Evolutionary conservation across 2,329 filamentous ascomycete species (phyloP).

Genomic region (Parasarocladium wereldwijsianum): DNA sequence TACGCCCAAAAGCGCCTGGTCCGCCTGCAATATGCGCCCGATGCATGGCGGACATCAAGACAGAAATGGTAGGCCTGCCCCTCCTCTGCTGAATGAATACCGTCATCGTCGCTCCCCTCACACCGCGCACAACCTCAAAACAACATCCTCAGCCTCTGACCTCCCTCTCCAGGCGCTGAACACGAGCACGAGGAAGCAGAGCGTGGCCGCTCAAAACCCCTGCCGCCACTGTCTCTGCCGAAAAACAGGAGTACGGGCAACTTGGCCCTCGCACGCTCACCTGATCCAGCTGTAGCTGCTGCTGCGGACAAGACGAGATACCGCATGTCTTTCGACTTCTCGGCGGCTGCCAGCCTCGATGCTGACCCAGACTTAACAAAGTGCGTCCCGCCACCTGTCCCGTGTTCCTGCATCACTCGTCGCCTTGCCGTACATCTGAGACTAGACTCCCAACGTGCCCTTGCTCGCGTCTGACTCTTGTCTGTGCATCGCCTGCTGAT

Average conservation of each 20-base stretch:
- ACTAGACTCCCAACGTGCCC: slow-evolving; percentile 2
- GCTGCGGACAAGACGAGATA: slow-evolving; percentile 44
- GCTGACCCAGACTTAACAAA: slow-evolving; percentile 55
- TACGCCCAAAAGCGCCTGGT: slow-evolving; percentile 1
- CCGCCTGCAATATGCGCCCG: slow-evolving; percentile 26
- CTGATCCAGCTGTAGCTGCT: slow-evolving; percentile 22
- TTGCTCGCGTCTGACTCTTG: too few relatives aligned
- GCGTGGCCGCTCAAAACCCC: slow-evolving; percentile 29
- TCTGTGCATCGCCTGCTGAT: too few relatives aligned
- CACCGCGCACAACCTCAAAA: not conserved
- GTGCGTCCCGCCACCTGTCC: slow-evolving; percentile 27
- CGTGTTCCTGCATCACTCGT: slow-evolving; percentile 1
- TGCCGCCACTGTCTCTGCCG: slow-evolving; percentile 35
- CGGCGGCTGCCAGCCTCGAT: slow-evolving; percentile 40
- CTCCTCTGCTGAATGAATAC: not conserved
- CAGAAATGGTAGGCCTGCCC: slow-evolving; percentile 18
- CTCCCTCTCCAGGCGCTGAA: slow-evolving; percentile 14
- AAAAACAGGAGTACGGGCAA: slow-evolving; percentile 55
- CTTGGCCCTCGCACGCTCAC: slow-evolving; percentile 23
- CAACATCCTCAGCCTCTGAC: not conserved
- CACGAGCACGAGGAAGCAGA: slow-evolving; percentile 18
- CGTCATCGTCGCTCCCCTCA: slow-evolving; percentile 1
- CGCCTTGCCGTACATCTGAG: not conserved
- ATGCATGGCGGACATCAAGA: slow-evolving; percentile 26
- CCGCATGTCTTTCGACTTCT: slow-evolving; percentile 63